Conservation (phyloP, 371 early-diverging fungal species). For the Mucor ambiguus region DNA sequence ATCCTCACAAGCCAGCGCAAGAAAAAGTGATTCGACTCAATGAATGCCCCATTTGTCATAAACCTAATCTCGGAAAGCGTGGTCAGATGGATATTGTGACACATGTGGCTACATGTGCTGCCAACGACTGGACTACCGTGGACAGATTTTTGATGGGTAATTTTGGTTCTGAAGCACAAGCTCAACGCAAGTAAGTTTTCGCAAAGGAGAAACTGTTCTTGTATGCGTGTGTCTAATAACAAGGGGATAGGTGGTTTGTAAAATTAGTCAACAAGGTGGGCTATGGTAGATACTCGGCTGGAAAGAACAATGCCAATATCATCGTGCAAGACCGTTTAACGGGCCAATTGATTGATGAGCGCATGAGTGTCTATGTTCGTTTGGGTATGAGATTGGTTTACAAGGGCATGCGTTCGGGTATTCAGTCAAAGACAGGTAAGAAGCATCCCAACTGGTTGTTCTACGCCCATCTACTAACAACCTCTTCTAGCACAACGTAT, state of each 20-base stretch:
- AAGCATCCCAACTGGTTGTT: background rate
- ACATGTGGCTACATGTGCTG: slow-evolving; percentile 77
- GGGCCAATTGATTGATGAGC: slow-evolving; percentile 79
- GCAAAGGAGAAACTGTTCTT: background rate
- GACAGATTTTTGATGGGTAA: slow-evolving; percentile 76
- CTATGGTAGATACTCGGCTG: slow-evolving; percentile 74
- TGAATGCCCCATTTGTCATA: slow-evolving; percentile 77
- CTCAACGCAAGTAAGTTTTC: slow-evolving; percentile 59
- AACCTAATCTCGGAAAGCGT: slow-evolving; percentile 56
- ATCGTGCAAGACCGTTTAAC: slow-evolving; percentile 76
- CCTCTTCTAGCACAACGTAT: slow-evolving; percentile 45
- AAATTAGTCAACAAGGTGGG: slow-evolving; percentile 76
- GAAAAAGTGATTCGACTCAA: slow-evolving; percentile 69
- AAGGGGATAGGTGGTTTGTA: slow-evolving; percentile 69
- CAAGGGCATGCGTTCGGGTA: slow-evolving; percentile 55
- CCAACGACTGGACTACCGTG: slow-evolving; percentile 64
- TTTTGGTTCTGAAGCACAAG: slow-evolving; percentile 77
- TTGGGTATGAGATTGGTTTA: slow-evolving; percentile 85
- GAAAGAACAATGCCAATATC: slow-evolving; percentile 77
- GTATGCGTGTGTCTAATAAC: background rate
- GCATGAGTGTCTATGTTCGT: slow-evolving; percentile 83
- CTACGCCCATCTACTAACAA: background rate
- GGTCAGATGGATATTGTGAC: slow-evolving; percentile 78
- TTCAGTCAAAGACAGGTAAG: slow-evolving; percentile 43
- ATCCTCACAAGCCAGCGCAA: slow-evolving; percentile 8